Evolutionary conservation across 768 basidiomycete genomes (phyloP).

Genomic region (Candolleomyces efflorescens): DNA sequence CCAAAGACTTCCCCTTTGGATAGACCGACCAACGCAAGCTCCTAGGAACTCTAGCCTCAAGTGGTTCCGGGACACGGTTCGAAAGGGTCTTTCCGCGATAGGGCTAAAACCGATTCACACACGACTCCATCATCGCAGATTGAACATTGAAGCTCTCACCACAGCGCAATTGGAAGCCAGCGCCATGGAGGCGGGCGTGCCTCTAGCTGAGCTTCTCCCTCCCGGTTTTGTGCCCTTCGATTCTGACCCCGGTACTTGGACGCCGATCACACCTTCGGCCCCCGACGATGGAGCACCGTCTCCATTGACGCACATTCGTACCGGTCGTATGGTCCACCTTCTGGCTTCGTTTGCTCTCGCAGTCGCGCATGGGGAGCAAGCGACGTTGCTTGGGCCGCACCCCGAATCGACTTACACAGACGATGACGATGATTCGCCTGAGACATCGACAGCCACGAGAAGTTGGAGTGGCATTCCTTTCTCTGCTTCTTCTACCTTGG

Average conservation of each 20-base stretch:
- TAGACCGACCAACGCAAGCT: conserved; percentile 16
- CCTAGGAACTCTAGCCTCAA: background rate
- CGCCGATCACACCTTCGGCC: background rate
- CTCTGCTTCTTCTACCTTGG: background rate
- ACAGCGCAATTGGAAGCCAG: conserved; percentile 53
- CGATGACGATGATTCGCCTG: conserved; percentile 2
- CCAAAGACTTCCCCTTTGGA: conserved; percentile 48
- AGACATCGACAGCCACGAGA: background rate
- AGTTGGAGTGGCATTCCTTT: background rate
- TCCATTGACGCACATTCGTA: conserved; percentile 50
- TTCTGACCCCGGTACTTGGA: conserved; percentile 7
- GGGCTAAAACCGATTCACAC: conserved; percentile 15
- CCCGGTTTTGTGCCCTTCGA: conserved; percentile 20
- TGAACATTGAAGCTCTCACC: conserved; percentile 61
- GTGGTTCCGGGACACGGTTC: background rate
- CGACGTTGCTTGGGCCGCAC: conserved; percentile 4
- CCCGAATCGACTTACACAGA: conserved; percentile 2
- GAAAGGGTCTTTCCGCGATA: background rate
- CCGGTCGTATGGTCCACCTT: conserved; percentile 55
- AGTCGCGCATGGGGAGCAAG: conserved; percentile 18
- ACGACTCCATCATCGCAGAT: conserved; percentile 43
- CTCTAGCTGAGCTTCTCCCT: conserved; percentile 49
- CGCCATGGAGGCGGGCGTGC: conserved; percentile 64
- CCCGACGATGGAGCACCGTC: background rate
- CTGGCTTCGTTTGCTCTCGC: conserved; percentile 49